Percentiles rank a stretch among this genome's conserved stretches.
Evolutionary conservation across 2,329 filamentous ascomycete species (phyloP).

Genomic region (Cladobotryum protrusum): DNA sequence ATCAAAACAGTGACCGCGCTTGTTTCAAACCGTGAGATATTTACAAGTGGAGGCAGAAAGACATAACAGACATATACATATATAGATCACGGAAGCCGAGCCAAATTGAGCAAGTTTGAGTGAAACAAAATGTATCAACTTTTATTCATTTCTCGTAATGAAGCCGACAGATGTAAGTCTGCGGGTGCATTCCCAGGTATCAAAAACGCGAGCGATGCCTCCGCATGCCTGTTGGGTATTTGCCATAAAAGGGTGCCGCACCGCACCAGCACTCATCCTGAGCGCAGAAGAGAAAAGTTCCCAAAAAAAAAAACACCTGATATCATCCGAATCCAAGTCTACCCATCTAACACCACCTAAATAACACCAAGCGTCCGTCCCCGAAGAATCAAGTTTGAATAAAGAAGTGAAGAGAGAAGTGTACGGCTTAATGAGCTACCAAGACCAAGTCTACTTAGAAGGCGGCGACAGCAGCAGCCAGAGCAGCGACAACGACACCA

Average conservation of each 20-base stretch:
- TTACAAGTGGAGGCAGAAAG: no score
- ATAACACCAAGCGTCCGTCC: conserved; percentile 25
- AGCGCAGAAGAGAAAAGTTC: conserved; percentile 11
- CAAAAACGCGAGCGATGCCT: no score
- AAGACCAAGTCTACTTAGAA: conserved; percentile 18
- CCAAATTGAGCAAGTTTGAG: no score
- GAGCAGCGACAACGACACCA: conserved; percentile 33
- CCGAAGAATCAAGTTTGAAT: conserved; percentile 14
- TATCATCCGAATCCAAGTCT: conserved; percentile 8
- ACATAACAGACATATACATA: no score
- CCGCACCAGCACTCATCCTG: conserved; percentile 7
- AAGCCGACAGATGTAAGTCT: no score
- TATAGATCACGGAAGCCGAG: no score
- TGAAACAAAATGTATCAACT: no score
- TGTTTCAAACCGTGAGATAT: no score
- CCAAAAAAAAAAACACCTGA: conserved; percentile 2
- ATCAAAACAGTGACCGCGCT: no score
- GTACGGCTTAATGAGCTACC: conserved; percentile 4
- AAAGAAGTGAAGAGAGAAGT: conserved; percentile 10
- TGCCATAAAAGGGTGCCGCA: neutral
- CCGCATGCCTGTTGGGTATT: no score
- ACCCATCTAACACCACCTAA: conserved; percentile 16
- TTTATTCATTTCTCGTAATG: no score
- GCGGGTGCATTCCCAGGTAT: no score
- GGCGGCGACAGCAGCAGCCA: conserved; percentile 35